Conservation (phyloP, 768 basidiomycete species). For the Cystobasidium tubakii region DNA sequence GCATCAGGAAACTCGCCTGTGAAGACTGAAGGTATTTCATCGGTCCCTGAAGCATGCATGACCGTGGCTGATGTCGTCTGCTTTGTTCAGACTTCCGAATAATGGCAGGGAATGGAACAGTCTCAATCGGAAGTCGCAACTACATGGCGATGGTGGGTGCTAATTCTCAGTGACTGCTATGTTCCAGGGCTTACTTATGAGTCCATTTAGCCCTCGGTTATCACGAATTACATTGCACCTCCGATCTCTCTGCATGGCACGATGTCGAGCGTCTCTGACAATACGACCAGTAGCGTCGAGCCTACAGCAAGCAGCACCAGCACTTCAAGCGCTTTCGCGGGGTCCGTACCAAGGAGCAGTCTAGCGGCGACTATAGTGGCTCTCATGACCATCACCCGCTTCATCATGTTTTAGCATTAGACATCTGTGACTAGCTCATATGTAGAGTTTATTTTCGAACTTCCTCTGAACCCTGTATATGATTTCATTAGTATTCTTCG, state of each 20-base stretch:
- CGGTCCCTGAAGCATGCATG: too few species aligned
- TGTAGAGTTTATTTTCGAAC: background rate
- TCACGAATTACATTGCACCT: conserved; percentile 1
- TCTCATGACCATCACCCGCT: background rate
- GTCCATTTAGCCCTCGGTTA: background rate
- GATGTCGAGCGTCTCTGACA: background rate
- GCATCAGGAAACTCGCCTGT: conserved; percentile 24
- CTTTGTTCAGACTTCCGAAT: conserved; percentile 28
- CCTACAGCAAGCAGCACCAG: background rate
- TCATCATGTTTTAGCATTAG: background rate
- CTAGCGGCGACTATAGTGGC: background rate
- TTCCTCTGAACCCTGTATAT: background rate
- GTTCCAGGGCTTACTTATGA: too few species aligned
- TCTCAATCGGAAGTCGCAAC: conserved; percentile 3
- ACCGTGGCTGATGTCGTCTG: conserved; percentile 3
- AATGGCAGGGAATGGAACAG: conserved; percentile 27
- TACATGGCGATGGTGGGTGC: conserved; percentile 11
- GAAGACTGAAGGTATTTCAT: conserved; percentile 30
- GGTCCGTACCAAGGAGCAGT: background rate
- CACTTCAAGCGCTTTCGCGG: background rate
- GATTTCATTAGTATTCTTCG: background rate
- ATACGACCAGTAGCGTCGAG: background rate
- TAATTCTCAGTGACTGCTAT: too few species aligned
- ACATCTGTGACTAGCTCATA: background rate
- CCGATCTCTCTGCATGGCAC: background rate